Base-by-base conservation (phyloP, 208 protist genomes). In the Trypanosoma theileri region DNA sequence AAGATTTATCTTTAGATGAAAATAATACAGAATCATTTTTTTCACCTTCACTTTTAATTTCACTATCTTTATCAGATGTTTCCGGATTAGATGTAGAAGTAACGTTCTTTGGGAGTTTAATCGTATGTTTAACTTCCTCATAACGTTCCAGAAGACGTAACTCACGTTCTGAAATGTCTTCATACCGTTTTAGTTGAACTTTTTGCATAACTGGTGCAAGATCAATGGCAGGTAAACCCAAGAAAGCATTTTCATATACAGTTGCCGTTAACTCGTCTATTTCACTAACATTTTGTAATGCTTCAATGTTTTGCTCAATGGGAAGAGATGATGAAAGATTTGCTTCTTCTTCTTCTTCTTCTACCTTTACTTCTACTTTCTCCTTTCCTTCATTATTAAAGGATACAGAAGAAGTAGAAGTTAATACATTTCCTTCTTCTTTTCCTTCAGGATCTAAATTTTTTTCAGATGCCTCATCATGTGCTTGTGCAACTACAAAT, bases 131-230 rank as follows among this genome's bases (percentile, higher is more conserved):
- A 11, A 14, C 51, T 61, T 94, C 88, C 42, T 89, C 88, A 65
- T 89, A 89, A 8, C 61, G 35, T 45, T 94, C 85, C 9, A 94
- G 77, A 17, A 66, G 46, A 26, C 71, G 75, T 16, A 94, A 69
- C 46, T 94, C 88, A n/a, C 61, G 64, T 19, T 75, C 77, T 1
- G 85, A 80, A 51, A 91, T 78, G 16, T 84, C 70, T 21, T 77
- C 82, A 57, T 78, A 91, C 46, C 77, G 72, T 12, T 78, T 77
- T 26, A 64, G 48, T 48, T 84, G 61, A 26, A 79, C 75, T 48
- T 91, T 91, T 24, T 79, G 72, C 48, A 91, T 45, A 12, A 76
- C 75, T 22, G 79, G 81, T 12, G 83, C 85, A 40, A 94, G 44
- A 46, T 94, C 89, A 31, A 85, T 74, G 3, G 76, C 75, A 1